Conservation (phyloP, 139 green algal species). For the Klebsormidium nitens region DNA sequence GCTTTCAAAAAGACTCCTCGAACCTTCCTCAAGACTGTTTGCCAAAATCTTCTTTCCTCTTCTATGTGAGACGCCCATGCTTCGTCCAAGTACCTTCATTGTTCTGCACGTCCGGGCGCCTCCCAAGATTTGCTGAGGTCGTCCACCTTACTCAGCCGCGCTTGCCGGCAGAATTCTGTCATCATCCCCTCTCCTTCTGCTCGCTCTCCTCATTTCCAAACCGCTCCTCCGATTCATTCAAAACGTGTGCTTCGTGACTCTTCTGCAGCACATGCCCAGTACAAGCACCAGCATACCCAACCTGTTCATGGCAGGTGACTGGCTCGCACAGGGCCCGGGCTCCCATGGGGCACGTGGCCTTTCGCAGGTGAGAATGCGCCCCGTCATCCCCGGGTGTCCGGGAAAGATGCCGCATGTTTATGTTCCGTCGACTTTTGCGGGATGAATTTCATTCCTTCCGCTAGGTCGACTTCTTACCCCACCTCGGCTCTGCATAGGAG, state of each 20-base stretch:
- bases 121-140: no score
- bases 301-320: constrained; percentile 40
- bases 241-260: no score
- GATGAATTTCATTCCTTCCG: no score
- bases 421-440: neutral
- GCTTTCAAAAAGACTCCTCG: neutral
- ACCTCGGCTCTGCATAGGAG: no score
- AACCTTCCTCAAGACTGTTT: neutral
- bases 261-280: constrained; percentile 15
- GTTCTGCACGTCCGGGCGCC: no score
- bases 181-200: no score
- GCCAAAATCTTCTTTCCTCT: neutral
- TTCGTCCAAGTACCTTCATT: no score
- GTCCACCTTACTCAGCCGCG: no score
- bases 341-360: constrained; percentile 31
- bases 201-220: no score
- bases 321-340: constrained; percentile 31
- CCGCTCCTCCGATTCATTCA: no score
- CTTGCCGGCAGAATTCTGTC: no score
- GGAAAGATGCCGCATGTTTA: constrained; percentile 11
- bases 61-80: neutral
- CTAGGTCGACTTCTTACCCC: no score
- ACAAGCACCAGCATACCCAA: constrained; percentile 21
- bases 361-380: constrained; percentile 25
- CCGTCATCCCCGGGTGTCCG: neutral